Evolutionary conservation across 140 eudicot species (phyloP), one percentile per base, ranked within the genome.

Genomic region (Cichorium intybus): DNA sequence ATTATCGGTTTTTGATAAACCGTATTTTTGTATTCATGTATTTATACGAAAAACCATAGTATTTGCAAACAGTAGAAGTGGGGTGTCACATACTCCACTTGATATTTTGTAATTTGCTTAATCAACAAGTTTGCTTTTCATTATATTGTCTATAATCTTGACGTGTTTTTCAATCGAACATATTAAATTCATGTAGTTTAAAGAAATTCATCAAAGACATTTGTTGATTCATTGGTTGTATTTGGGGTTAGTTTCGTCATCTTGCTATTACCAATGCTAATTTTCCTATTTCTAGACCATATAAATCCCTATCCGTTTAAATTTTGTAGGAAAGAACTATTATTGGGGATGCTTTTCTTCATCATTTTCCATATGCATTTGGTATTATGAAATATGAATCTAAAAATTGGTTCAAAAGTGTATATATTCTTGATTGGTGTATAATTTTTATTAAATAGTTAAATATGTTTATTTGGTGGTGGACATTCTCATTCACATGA

Each of bases 271-370:
- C 5, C 4, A 48, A 15, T 39, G 56, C 37, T 20, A 37, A 35
- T 62, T 9, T 60, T 60, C 2, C 3, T 10, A 62, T 23, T 49
- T 54, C 6, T 71, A 50, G 49, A 37, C 10, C 24, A 2, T 15
- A 14, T 61, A 35, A 14, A 27, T 24, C 18, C 6, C 16, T 52
- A 21, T 66, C 16, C 45, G n/a, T 48, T 52, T 79, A 53, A 52
- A 37, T 26, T 55, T 56, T 66, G 63, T 85, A 91, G 97, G 97
- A 96, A 5, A 96, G 97, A 78, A 96, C 97, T 10, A 91, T 87
- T 96, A 81, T 91, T 26, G 97, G 97, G 18, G 96, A 90, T 84
- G 97, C 97, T 71, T 90, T 90, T 76, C 92, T 90, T 77, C 97
- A 90, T 79, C 97, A 90, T 61, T 66, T 90, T 61, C 97, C 96